These are phyloP conservation scores for Scortechinia acanthostroma DNA, from an alignment of 2,329 filamentous ascomycete genomes.

Conservation along the genomic window DNA sequence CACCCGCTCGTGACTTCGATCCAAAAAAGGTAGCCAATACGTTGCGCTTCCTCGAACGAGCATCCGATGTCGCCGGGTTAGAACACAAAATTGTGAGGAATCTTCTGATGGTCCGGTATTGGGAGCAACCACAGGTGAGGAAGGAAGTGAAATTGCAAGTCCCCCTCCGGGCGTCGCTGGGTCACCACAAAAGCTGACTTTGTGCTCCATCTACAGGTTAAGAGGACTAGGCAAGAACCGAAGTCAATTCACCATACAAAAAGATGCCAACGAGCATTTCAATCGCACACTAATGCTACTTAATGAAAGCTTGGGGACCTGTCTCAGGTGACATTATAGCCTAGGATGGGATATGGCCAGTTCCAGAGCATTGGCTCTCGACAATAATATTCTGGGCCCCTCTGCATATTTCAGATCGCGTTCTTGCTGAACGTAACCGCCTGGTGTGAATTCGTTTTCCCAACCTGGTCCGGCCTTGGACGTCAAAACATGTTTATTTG, in stretches of 20 bases:
- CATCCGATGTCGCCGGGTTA: conserved; percentile 23
- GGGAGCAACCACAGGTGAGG: conserved; percentile 21
- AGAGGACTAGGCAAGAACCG: conserved; percentile 3
- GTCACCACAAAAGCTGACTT: no score
- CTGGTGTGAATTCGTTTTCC: no score
- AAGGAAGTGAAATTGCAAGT: conserved; percentile 12
- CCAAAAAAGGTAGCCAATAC: conserved; percentile 30
- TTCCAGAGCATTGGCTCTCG: no score
- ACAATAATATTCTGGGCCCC: no score
- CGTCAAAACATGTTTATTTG: no score
- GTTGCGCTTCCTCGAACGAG: conserved; percentile 30
- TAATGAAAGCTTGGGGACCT: conserved; percentile 35
- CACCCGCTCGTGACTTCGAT: conserved; percentile 22
- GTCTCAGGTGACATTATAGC: conserved; percentile 22
- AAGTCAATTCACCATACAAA: conserved; percentile 9
- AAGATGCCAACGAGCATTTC: conserved; percentile 26
- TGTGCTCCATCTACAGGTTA: not conserved
- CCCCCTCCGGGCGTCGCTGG: conserved; percentile 4
- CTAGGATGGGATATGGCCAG: no score
- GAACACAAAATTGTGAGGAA: conserved; percentile 37
- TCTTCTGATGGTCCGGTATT: conserved; percentile 29
- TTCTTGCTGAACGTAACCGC: no score
- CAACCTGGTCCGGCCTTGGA: no score
- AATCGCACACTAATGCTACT: conserved; percentile 31
- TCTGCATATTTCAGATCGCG: no score